A percentile compares a stretch with the other conserved stretches of the same genome.
phyloP scores from a whole-genome alignment of 495 filamentous ascomycete species.

The Penicillium robsamsonii region DNA sequence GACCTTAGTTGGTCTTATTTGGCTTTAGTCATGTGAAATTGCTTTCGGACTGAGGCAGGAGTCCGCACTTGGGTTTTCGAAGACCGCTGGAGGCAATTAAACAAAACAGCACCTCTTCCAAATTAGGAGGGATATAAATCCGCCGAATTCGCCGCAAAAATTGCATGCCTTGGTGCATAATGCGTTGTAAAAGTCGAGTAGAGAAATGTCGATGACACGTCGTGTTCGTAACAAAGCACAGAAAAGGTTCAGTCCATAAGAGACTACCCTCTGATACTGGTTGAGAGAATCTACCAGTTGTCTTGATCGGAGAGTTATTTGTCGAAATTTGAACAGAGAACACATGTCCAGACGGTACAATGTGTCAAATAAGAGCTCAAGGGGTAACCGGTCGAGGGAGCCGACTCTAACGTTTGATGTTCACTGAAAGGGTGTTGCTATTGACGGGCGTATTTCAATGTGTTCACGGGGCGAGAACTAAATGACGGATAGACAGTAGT shows the following conservation, averaged over 20 bases:
- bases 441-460: constrained; percentile 21
- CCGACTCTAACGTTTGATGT: constrained; percentile 29
- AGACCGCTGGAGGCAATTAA: constrained; percentile 29
- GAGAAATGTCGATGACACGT: constrained; percentile 27
- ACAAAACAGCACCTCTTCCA: constrained; percentile 41
- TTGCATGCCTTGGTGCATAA: constrained; percentile 35
- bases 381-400: constrained; percentile 35
- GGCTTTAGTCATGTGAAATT: constrained; percentile 30
- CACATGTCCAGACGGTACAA: constrained; percentile 36
- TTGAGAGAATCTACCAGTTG: constrained; percentile 35
- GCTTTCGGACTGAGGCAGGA: constrained; percentile 29
- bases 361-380: constrained; percentile 37
- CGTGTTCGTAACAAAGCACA: constrained; percentile 41
- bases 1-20: constrained; percentile 23
- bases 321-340: constrained; percentile 41
- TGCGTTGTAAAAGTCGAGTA: constrained; percentile 34
- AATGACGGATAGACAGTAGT: constrained; percentile 33
- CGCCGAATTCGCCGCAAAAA: constrained; percentile 34
- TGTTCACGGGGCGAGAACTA: constrained; percentile 32
- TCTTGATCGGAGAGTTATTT: constrained; percentile 36
- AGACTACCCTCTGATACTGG: constrained; percentile 34
- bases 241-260: constrained; percentile 39
- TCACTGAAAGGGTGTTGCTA: constrained; percentile 36
- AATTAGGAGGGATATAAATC: constrained; percentile 33
- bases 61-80: constrained; percentile 30